Evolutionary conservation across 2,329 filamentous ascomycete species (phyloP).

Genomic region (Paracamarosporium sp.): DNA sequence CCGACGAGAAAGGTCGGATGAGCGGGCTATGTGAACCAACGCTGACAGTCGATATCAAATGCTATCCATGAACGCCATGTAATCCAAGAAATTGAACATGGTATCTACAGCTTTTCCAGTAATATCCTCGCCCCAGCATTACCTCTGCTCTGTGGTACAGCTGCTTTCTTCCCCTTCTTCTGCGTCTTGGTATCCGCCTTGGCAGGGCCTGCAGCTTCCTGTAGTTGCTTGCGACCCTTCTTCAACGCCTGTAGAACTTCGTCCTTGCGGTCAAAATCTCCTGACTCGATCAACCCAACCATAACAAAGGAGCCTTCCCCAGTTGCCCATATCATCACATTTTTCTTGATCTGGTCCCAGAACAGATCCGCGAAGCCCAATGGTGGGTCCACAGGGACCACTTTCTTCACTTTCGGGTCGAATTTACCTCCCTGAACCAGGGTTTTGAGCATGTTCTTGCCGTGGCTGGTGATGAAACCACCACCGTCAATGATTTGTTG

Average conservation of each 20-base stretch:
- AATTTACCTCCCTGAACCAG: constrained; percentile 89
- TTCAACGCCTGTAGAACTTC: constrained; percentile 74
- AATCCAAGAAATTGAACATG: not conserved
- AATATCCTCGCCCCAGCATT: constrained; percentile 57
- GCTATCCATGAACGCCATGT: not conserved
- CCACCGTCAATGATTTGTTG: constrained; percentile 38
- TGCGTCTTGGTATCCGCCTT: constrained; percentile 24
- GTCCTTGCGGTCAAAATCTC: constrained; percentile 69
- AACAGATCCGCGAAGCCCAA: constrained; percentile 81
- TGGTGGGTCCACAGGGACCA: constrained; percentile 75
- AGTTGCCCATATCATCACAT: constrained; percentile 83
- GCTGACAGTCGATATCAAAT: not conserved
- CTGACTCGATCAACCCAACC: constrained; percentile 77
- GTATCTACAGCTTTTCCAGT: constrained; percentile 48
- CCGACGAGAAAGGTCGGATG: not conserved
- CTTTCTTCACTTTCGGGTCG: constrained; percentile 72
- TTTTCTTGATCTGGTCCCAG: constrained; percentile 79
- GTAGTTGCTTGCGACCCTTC: constrained; percentile 74
- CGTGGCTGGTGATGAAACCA: constrained; percentile 57
- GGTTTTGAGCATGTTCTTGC: constrained; percentile 89
- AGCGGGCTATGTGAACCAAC: not conserved
- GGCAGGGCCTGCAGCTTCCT: constrained; percentile 65
- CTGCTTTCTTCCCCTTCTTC: constrained; percentile 41
- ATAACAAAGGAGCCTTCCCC: constrained; percentile 87
- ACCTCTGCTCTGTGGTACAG: constrained; percentile 48